Conservation (phyloP, 257 asterid genomes). For the Ehretia macrophylla region DNA sequence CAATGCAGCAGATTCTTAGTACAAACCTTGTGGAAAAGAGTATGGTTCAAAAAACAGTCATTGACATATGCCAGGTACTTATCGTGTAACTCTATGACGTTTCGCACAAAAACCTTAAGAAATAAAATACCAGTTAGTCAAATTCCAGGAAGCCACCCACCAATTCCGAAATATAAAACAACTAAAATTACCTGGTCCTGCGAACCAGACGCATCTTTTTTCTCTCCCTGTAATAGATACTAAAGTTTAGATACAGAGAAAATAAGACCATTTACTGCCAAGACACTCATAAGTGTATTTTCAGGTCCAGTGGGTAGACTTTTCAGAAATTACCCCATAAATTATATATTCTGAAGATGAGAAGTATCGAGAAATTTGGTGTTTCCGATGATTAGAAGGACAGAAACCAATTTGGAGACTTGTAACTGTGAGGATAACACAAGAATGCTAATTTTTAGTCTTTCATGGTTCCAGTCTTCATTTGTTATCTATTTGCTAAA, state of each 20-base stretch:
- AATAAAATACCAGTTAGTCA: slow-evolving; percentile 12
- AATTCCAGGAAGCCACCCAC: slow-evolving; percentile 11
- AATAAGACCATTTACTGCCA: slow-evolving; percentile 1
- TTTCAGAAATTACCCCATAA: too few species aligned
- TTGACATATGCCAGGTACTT: slow-evolving; percentile 89
- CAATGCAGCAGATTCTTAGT: slow-evolving; percentile 7
- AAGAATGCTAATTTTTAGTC: too few species aligned
- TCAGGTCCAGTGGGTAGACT: too few species aligned
- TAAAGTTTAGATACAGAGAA: slow-evolving; percentile 12
- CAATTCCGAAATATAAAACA: slow-evolving; percentile 2
- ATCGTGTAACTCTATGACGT: slow-evolving; percentile 94
- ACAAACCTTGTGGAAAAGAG: slow-evolving; percentile 97
- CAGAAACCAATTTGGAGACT: too few species aligned
- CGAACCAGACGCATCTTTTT: slow-evolving; percentile 78
- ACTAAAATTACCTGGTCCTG: slow-evolving; percentile 76
- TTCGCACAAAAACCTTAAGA: slow-evolving; percentile 83
- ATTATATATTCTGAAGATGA: too few species aligned
- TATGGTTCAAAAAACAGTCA: slow-evolving; percentile 80
- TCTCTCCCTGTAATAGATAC: slow-evolving; percentile 73
- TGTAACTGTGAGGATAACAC: too few species aligned
- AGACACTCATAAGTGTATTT: slow-evolving; percentile 8
- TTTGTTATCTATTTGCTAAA: too few species aligned
- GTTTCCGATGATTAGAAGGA: too few species aligned
- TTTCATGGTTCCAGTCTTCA: too few species aligned
- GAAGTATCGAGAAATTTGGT: too few species aligned